Evolutionary conservation across 2,329 filamentous ascomycete species (phyloP).

Genomic region (Paecilomyces sp.): DNA sequence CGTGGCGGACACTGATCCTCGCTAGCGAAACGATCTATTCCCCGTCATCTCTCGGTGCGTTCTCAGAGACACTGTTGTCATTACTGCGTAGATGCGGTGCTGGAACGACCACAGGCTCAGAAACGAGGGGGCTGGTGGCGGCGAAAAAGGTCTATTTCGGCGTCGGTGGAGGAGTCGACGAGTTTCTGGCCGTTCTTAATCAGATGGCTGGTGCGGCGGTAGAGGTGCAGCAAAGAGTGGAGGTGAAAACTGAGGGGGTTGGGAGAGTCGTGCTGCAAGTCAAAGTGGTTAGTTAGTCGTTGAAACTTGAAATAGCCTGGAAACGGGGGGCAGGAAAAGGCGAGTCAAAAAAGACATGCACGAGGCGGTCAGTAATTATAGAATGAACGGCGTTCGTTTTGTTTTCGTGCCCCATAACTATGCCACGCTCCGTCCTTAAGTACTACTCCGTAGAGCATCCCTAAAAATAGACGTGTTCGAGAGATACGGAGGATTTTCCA

Average conservation of each 20-base stretch:
- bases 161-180: constrained; percentile 58
- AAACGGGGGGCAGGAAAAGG: background rate
- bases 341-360: background rate
- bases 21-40: constrained; percentile 61
- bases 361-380: background rate
- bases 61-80: constrained; percentile 47
- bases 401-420: background rate
- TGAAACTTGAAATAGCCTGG: background rate
- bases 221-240: constrained; percentile 23
- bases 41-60: constrained; percentile 45
- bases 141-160: constrained; percentile 62
- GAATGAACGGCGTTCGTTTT: background rate
- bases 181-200: constrained; percentile 38
- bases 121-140: constrained; percentile 48
- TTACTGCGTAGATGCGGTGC: constrained; percentile 37
- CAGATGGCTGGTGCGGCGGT: constrained; percentile 18
- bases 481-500: background rate
- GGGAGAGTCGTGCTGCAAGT: constrained; percentile 37
- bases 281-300: constrained; percentile 3
- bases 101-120: constrained; percentile 5
- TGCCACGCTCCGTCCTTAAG: background rate
- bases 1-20: constrained; percentile 43
- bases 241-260: constrained; percentile 37
- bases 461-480: background rate
- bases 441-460: background rate